Base-by-base conservation (phyloP, 768 basidiomycete genomes). In the Russula ochroleuca region DNA sequence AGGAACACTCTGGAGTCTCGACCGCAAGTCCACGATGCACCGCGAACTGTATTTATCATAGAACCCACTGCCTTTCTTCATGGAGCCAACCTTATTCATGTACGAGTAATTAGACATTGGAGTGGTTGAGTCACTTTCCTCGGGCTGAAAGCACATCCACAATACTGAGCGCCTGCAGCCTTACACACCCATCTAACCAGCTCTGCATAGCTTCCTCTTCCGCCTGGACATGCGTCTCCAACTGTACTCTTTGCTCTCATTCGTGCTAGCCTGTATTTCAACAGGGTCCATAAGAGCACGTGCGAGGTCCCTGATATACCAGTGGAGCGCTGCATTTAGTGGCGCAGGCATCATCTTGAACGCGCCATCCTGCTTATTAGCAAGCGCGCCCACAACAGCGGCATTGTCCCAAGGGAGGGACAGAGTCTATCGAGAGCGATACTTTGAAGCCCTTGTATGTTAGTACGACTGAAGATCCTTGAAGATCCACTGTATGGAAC, bases 81-180 rank as follows among this genome's bases (percentile, higher is more conserved):
- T 8, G 19, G 43, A 43, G 10, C 43, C n/a, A 43, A 43, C 43
- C 10, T 43, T 5, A 5, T 28, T 28, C 28, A 28, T n/a, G 43
- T 43, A 43, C 10, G 43, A n/a, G 19, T 43, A 9, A 9, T 43
- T 15, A 3, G 43, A 9, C 0, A 43, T 43, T 19, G 0, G 19
- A 43, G 9, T 43, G n/a, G 43, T 19, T 10, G 66, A 23, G 5
- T 23, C 47, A n/a, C 33, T 56, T 43, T 11, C 13, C 57, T 59
- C 28, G 62, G 57, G 47, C 62, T 66, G 19, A 66, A 58, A 23
- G 62, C 57, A 14, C 50, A 50, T 37, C 55, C 6, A n/a, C 57
- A 37, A 66, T 58, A 17, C 61, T 66, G n/a, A 45, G 57, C 43
- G 62, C 35, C n/a, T n/a, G n/a, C n/a, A n/a, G n/a, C n/a, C n/a